Conservation (phyloP, 1,284 basidiomycete species). For the Sanghuangporus sanghuang region DNA sequence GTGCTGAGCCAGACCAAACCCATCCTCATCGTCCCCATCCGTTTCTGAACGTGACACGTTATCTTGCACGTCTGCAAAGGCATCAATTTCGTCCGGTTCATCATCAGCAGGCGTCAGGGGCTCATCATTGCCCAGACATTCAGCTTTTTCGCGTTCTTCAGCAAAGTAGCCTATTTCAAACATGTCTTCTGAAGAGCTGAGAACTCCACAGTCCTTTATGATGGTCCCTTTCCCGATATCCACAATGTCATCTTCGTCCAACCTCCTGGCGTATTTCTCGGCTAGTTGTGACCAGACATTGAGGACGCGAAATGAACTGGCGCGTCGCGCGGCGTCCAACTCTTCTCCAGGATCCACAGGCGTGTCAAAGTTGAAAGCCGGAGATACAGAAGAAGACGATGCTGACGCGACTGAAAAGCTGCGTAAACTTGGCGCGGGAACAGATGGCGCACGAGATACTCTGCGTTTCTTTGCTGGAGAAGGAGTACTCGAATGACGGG, state of each 20-base stretch:
- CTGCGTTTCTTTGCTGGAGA: slow-evolving; percentile 15
- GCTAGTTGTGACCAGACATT: slow-evolving; percentile 62
- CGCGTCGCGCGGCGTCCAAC: slow-evolving; percentile 48
- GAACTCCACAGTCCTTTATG: slow-evolving; percentile 61
- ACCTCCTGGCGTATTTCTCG: slow-evolving; percentile 53
- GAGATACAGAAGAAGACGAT: background rate
- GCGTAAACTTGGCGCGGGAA: slow-evolving; percentile 2
- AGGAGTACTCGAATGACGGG: background rate
- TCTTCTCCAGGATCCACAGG: slow-evolving; percentile 25
- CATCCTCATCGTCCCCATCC: slow-evolving; percentile 22
- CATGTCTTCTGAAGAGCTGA: slow-evolving; percentile 37
- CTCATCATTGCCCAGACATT: slow-evolving; percentile 25
- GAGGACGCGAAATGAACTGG: slow-evolving; percentile 50
- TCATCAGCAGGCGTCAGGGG: slow-evolving; percentile 23
- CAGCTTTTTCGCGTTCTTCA: slow-evolving; percentile 21
- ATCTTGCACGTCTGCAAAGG: slow-evolving; percentile 32
- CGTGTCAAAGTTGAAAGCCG: slow-evolving; percentile 7
- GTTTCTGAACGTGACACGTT: slow-evolving; percentile 30
- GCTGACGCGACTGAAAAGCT: slow-evolving; percentile 6
- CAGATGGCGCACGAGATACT: slow-evolving; percentile 11
- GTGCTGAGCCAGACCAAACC: slow-evolving; percentile 21
- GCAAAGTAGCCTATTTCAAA: slow-evolving; percentile 46
- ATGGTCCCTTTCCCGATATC: slow-evolving; percentile 55
- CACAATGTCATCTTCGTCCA: slow-evolving; percentile 75
- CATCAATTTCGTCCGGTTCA: slow-evolving; percentile 39